Conservation (phyloP, 331 rosid genomes). For the Quercus tomentella region DNA sequence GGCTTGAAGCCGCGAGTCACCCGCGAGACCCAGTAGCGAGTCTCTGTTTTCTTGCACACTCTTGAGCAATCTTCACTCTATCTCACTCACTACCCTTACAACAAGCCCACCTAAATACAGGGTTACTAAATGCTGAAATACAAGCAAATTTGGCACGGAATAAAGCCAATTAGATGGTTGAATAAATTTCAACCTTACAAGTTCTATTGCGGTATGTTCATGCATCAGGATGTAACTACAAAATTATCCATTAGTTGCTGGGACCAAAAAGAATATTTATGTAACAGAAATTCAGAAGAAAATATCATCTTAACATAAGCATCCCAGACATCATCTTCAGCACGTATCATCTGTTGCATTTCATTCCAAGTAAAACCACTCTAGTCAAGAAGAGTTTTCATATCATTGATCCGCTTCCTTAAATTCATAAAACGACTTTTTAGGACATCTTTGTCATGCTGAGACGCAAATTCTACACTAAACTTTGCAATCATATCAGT, state of each 20-base stretch:
- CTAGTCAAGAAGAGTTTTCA: constrained; percentile 44
- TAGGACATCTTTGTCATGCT: constrained; percentile 34
- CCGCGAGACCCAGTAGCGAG: no score
- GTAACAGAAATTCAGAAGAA: neutral
- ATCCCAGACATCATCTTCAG: constrained; percentile 46
- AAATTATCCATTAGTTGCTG: constrained; percentile 18
- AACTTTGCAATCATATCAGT: constrained; percentile 45
- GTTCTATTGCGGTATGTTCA: neutral
- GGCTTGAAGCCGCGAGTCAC: no score
- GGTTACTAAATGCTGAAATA: no score
- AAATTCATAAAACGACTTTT: constrained; percentile 38
- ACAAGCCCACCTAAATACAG: no score
- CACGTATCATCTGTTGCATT: constrained; percentile 43
- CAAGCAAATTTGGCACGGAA: no score
- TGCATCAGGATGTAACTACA: constrained; percentile 46
- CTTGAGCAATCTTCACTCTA: no score
- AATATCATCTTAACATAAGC: constrained; percentile 40
- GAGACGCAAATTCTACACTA: constrained; percentile 46
- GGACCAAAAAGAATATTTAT: neutral
- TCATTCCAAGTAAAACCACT: constrained; percentile 59
- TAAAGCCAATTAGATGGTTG: no score
- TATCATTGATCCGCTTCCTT: constrained; percentile 45
- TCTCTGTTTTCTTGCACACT: no score
- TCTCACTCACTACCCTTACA: no score
- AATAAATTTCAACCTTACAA: no score